These are phyloP conservation scores for Chlamydomonas reinhardtii DNA, from an alignment of 163 green algal genomes.

Conservation along the genomic window DNA sequence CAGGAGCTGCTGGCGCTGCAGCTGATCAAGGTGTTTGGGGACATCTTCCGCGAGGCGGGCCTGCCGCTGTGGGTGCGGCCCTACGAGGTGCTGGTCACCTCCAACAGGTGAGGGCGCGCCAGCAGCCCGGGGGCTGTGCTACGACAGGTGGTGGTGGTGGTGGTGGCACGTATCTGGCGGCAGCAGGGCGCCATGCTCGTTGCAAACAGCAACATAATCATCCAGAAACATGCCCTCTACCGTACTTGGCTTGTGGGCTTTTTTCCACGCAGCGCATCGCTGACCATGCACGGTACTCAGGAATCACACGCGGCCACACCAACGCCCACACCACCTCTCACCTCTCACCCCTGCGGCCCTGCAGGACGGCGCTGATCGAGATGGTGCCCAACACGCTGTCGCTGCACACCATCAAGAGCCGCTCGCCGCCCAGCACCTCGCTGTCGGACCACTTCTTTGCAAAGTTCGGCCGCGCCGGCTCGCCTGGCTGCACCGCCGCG, in stretches of 20 bases:
- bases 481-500: conserved; percentile 72
- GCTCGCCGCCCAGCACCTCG: conserved; percentile 65
- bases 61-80: conserved; percentile 92
- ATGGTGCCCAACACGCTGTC: conserved; percentile 93
- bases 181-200: too few relatives aligned
- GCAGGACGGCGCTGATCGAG: conserved; percentile 95
- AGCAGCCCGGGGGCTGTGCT: too few relatives aligned
- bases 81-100: conserved; percentile 96
- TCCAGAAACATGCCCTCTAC: too few relatives aligned
- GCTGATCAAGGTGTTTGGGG: conserved; percentile 87
- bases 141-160: background rate
- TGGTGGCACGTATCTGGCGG: too few relatives aligned
- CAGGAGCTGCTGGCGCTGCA: conserved; percentile 95
- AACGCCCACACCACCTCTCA: too few relatives aligned
- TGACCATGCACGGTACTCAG: too few relatives aligned
- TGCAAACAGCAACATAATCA: too few relatives aligned
- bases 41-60: conserved; percentile 84
- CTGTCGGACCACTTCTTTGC: conserved; percentile 90
- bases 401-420: conserved; percentile 91
- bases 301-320: too few relatives aligned
- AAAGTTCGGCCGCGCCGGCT: conserved; percentile 74
- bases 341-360: too few relatives aligned
- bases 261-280: too few relatives aligned
- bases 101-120: conserved; percentile 64
- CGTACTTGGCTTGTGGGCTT: too few relatives aligned